A percentile compares a stretch with the other conserved stretches of the same genome.
Conservation (phyloP, 169 alveolate genomes). For the Cyclospora cayetanensis region DNA sequence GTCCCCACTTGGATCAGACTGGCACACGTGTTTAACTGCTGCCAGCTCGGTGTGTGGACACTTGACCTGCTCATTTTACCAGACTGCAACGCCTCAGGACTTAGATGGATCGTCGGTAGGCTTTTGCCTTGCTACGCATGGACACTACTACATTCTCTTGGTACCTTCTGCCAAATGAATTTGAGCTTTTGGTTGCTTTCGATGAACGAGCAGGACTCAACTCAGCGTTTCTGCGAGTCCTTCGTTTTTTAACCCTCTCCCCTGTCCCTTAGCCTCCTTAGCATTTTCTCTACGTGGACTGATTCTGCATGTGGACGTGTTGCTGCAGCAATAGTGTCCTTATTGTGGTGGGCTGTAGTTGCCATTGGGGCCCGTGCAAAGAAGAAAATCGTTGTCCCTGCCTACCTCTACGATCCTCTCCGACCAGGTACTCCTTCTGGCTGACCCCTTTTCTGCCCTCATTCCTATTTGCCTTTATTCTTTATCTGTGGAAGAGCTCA, state of each 20-base stretch:
- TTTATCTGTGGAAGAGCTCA: background rate
- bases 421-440: conserved; percentile 57
- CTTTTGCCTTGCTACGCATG: background rate
- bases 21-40: conserved; percentile 73
- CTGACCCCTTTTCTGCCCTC: background rate
- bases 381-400: conserved; percentile 64
- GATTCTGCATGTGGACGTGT: background rate
- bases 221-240: too few relatives aligned
- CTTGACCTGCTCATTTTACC: conserved; percentile 74
- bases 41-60: conserved; percentile 71
- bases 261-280: too few relatives aligned
- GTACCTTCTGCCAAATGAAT: too few relatives aligned
- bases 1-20: conserved; percentile 77
- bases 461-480: background rate
- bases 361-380: conserved; percentile 55
- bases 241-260: too few relatives aligned
- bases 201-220: too few relatives aligned
- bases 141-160: too few relatives aligned
- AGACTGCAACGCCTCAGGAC: conserved; percentile 75
- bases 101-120: conserved; percentile 55
- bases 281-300: too few relatives aligned
- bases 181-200: too few relatives aligned
- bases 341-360: conserved; percentile 69
- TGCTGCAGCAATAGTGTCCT: conserved; percentile 22
- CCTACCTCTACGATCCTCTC: conserved; percentile 64